A percentile compares a stretch with the other conserved stretches of the same genome.
Evolutionary conservation across 352 stramenopile genomes (phyloP).

Genomic region (Phytophthora vignae): DNA sequence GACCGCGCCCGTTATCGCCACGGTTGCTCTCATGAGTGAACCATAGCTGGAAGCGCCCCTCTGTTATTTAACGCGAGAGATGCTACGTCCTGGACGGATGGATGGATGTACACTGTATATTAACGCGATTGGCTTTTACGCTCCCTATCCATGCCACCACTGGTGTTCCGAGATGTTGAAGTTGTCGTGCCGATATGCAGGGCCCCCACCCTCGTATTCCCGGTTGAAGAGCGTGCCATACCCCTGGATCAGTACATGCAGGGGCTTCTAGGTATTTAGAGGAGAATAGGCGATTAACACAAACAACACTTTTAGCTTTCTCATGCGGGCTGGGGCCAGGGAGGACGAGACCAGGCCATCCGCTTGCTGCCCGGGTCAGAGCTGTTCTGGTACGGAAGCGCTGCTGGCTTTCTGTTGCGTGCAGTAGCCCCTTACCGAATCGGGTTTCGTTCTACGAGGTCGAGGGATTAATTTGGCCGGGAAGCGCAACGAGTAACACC

Average conservation of each 20-base stretch:
- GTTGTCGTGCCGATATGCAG: neutral
- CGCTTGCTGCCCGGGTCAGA: slow-evolving; percentile 9
- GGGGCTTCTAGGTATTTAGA: too few relatives aligned
- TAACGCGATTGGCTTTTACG: slow-evolving; percentile 17
- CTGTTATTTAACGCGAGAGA: slow-evolving; percentile 46
- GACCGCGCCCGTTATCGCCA: slow-evolving; percentile 4
- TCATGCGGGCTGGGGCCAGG: neutral
- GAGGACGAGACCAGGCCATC: slow-evolving; percentile 17
- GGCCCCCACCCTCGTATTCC: too few relatives aligned
- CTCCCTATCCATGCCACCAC: neutral
- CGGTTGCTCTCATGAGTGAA: slow-evolving; percentile 18
- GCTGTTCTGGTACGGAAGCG: slow-evolving; percentile 12
- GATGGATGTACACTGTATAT: too few relatives aligned
- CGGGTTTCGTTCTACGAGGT: neutral
- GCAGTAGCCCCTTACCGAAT: slow-evolving; percentile 5
- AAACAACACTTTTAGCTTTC: neutral
- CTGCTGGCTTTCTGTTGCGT: neutral
- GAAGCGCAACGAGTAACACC: slow-evolving; percentile 8
- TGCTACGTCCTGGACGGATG: slow-evolving; percentile 5
- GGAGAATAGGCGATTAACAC: too few relatives aligned
- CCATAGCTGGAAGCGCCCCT: slow-evolving; percentile 14
- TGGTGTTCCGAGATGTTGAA: slow-evolving; percentile 2
- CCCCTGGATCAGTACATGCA: neutral
- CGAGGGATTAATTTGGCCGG: slow-evolving; percentile 21
- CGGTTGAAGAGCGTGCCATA: too few relatives aligned